Conservation (phyloP, 768 basidiomycete species). For the Suillus hirtellus region DNA sequence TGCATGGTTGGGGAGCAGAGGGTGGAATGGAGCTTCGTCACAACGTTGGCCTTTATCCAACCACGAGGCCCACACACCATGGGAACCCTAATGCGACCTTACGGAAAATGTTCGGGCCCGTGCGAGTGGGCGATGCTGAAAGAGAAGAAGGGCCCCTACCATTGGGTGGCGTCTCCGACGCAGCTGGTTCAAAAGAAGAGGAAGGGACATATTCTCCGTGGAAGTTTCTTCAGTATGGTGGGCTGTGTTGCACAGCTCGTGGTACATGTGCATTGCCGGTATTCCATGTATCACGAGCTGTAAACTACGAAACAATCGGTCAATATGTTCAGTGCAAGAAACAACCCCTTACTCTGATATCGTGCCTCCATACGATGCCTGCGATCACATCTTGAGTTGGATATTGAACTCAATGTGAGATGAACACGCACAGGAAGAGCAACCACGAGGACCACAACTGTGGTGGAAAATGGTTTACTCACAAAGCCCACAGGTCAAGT, state of each 20-base stretch:
- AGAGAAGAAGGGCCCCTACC: conserved; percentile 13
- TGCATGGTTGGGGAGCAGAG: too few relatives aligned
- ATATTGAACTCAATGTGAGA: background rate
- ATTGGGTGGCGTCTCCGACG: background rate
- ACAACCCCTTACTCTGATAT: background rate
- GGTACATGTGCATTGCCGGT: background rate
- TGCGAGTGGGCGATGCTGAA: too few relatives aligned
- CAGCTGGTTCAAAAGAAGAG: background rate
- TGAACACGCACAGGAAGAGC: background rate
- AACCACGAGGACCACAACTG: background rate
- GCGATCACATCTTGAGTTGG: background rate
- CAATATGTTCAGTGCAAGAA: background rate
- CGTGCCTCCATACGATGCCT: background rate
- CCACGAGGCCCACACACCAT: too few relatives aligned
- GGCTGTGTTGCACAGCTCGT: background rate
- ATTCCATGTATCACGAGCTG: background rate
- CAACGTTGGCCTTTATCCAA: too few relatives aligned
- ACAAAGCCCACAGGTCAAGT: conserved; percentile 2
- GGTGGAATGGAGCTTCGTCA: too few relatives aligned
- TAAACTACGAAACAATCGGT: background rate
- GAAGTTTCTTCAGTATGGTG: background rate
- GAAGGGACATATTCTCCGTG: background rate
- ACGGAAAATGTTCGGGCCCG: too few relatives aligned
- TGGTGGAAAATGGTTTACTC: background rate
- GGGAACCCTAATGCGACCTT: too few relatives aligned